These are phyloP conservation scores for Ogataea methanolica DNA, from an alignment of 805 yeast genomes.

Conservation along the genomic window DNA sequence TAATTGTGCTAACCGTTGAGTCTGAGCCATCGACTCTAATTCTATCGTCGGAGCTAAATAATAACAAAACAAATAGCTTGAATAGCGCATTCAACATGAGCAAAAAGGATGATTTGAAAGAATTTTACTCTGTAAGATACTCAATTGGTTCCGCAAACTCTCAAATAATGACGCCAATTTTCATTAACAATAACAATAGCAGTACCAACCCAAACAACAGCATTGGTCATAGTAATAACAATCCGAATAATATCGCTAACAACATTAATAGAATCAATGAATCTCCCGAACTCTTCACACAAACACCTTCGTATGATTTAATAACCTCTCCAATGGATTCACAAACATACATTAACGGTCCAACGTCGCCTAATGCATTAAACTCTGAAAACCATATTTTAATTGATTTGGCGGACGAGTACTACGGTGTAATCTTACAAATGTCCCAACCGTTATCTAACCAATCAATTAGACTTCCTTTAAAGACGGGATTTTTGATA, in stretches of 20 bases:
- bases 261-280: conserved; percentile 16
- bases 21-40: conserved; percentile 45
- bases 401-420: conserved; percentile 46
- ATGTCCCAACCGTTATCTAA: conserved; percentile 63
- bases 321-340: conserved; percentile 24
- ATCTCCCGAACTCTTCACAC: conserved; percentile 25
- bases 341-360: too few relatives aligned
- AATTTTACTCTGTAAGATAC: conserved; percentile 18
- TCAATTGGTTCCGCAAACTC: conserved; percentile 27
- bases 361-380: too few relatives aligned
- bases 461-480: conserved; percentile 65
- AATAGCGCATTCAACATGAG: not conserved
- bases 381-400: conserved; percentile 24
- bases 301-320: conserved; percentile 26
- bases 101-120: conserved; percentile 16
- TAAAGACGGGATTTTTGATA: conserved; percentile 64
- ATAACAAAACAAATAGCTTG: conserved; percentile 4
- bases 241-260: not conserved
- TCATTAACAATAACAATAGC: conserved; percentile 1
- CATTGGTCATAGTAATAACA: conserved; percentile 6
- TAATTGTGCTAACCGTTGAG: conserved; percentile 68
- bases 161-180: conserved; percentile 19
- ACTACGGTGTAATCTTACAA: conserved; percentile 55
- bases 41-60: conserved; percentile 17
- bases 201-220: not conserved